Evolutionary conservation across 2,329 filamentous ascomycete species (phyloP).

Genomic region (Ciborinia camelliae): DNA sequence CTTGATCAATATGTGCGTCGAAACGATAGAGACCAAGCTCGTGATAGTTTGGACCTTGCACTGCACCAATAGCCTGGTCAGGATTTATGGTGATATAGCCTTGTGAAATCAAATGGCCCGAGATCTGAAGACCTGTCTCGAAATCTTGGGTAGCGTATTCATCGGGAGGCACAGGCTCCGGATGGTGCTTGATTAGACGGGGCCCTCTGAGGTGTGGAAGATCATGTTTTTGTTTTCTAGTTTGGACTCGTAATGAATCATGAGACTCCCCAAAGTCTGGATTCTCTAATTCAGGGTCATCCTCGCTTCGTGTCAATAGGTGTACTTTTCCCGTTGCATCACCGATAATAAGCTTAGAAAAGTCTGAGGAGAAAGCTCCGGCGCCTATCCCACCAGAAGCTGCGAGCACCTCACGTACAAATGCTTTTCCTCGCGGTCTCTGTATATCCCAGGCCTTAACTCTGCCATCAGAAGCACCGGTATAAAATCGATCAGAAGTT

Average conservation of each 20-base stretch:
- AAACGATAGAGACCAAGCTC: conserved; percentile 45
- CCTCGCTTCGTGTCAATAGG: conserved; percentile 45
- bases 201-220: conserved; percentile 38
- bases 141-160: conserved; percentile 17
- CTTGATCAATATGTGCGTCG: conserved; percentile 48
- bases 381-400: conserved; percentile 55
- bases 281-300: conserved; percentile 40
- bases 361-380: conserved; percentile 57
- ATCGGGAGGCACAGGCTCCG: conserved; percentile 46
- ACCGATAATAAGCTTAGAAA: conserved; percentile 53
- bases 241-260: not conserved
- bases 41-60: conserved; percentile 54
- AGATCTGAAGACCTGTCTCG: conserved; percentile 33
- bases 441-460: conserved; percentile 63
- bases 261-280: not conserved
- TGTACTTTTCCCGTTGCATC: conserved; percentile 61
- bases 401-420: conserved; percentile 53
- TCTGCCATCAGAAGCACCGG: conserved; percentile 59
- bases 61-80: conserved; percentile 50
- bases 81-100: conserved; percentile 44
- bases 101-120: conserved; percentile 40
- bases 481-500: conserved; percentile 57
- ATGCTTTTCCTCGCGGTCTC: conserved; percentile 40
- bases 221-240: not conserved
- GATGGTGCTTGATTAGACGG: conserved; percentile 49